Conservation (phyloP, 768 basidiomycete species). For the Rhizopogon rudus region DNA sequence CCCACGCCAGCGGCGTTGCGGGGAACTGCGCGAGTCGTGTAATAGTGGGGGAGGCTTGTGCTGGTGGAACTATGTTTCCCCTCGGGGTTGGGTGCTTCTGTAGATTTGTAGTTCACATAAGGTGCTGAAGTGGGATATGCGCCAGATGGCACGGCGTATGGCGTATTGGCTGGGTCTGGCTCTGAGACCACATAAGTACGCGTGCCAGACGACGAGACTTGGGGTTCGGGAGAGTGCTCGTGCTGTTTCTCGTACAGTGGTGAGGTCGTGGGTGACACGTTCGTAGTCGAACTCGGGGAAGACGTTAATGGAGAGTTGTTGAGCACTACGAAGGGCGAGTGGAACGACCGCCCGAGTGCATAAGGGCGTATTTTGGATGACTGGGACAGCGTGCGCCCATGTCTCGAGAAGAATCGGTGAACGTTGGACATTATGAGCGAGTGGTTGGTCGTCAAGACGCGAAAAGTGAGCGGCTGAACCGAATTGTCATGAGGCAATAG, state of each 20-base stretch:
- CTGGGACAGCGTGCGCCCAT: constrained; percentile 5
- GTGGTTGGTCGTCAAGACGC: constrained; percentile 10
- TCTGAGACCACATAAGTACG: constrained; percentile 72
- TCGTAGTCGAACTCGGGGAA: constrained; percentile 26
- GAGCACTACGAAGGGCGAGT: constrained; percentile 59
- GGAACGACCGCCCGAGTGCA: constrained; percentile 44
- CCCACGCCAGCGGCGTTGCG: constrained; percentile 41
- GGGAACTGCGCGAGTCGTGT: constrained; percentile 37
- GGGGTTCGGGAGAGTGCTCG: constrained; percentile 47
- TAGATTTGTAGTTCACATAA: constrained; percentile 37
- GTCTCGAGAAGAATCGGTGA: constrained; percentile 1
- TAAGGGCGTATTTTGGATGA: background rate
- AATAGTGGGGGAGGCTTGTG: constrained; percentile 36
- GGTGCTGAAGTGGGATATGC: constrained; percentile 53
- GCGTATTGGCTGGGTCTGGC: constrained; percentile 56
- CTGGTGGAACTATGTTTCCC: constrained; percentile 40
- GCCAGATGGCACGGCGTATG: constrained; percentile 69
- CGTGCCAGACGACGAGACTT: constrained; percentile 37
- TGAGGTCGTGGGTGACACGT: constrained; percentile 16
- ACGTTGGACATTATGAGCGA: constrained; percentile 13
- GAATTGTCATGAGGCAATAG: background rate
- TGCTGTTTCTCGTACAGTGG: constrained; percentile 58
- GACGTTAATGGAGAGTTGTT: constrained; percentile 31
- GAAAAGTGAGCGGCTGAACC: background rate
- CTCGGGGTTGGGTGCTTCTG: constrained; percentile 33